phyloP scores from a whole-genome alignment of 495 filamentous ascomycete species.

The Penicillium ucsense region DNA sequence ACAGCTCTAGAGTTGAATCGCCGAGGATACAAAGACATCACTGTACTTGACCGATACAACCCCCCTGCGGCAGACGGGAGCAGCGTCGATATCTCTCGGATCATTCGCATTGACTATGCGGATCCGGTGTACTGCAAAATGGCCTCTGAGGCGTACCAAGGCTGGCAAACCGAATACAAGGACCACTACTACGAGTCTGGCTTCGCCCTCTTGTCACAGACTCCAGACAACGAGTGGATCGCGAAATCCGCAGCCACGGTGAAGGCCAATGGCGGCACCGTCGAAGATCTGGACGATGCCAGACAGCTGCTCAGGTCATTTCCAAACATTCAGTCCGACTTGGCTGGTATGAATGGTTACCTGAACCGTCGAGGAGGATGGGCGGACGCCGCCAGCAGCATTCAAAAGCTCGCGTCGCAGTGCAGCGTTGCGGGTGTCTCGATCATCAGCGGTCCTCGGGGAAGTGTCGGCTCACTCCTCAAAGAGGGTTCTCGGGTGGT shows the following conservation, averaged over 20 bases:
- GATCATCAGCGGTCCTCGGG: conserved; percentile 20
- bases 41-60: conserved; percentile 47
- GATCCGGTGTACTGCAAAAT: conserved; percentile 56
- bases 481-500: conserved; percentile 19
- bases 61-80: conserved; percentile 47
- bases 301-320: conserved; percentile 13
- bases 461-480: conserved; percentile 16
- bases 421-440: conserved; percentile 20
- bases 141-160: conserved; percentile 46
- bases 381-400: conserved; percentile 61
- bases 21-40: conserved; percentile 19
- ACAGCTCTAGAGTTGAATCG: conserved; percentile 18
- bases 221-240: conserved; percentile 17
- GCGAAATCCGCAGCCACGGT: conserved; percentile 12
- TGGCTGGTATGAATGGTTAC: conserved; percentile 45
- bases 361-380: conserved; percentile 60
- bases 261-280: conserved; percentile 7
- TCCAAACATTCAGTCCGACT: conserved; percentile 14
- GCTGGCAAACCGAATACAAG: conserved; percentile 48
- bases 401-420: conserved; percentile 43
- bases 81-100: conserved; percentile 55
- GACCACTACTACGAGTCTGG: conserved; percentile 20
- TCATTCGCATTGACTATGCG: conserved; percentile 63
- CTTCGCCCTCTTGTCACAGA: conserved; percentile 19
- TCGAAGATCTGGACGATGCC: conserved; percentile 18